These are phyloP conservation scores for Setomelanomma holmii DNA, from an alignment of 2,329 filamentous ascomycete genomes.

Conservation along the genomic window DNA sequence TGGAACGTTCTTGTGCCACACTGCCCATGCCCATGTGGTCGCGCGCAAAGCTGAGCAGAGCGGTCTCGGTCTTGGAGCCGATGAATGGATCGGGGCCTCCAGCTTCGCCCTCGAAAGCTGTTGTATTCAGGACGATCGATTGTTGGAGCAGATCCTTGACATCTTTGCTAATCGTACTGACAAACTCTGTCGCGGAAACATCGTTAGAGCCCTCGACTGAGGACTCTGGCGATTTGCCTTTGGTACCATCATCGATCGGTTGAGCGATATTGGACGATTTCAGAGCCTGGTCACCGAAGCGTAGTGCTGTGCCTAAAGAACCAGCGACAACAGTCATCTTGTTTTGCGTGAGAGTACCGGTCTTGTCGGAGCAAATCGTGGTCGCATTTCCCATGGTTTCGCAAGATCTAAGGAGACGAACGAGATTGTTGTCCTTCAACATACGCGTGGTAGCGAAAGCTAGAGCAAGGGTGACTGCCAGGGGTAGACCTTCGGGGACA, in stretches of 20 bases:
- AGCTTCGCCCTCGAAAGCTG: constrained; percentile 52
- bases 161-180: constrained; percentile 58
- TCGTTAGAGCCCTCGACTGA: constrained; percentile 53
- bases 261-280: constrained; percentile 24
- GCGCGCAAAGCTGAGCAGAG: constrained; percentile 72
- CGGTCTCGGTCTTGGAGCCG: constrained; percentile 80
- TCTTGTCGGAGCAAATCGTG: constrained; percentile 75
- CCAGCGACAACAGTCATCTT: constrained; percentile 72
- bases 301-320: constrained; percentile 66
- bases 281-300: constrained; percentile 59
- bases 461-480: constrained; percentile 72
- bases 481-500: constrained; percentile 70
- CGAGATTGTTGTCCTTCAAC: constrained; percentile 73
- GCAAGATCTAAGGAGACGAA: constrained; percentile 71
- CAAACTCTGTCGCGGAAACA: constrained; percentile 62
- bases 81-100: constrained; percentile 63
- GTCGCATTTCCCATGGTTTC: constrained; percentile 77
- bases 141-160: constrained; percentile 66
- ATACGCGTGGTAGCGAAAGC: constrained; percentile 73
- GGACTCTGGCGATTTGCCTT: constrained; percentile 42
- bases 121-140: constrained; percentile 56
- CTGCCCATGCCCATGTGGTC: constrained; percentile 70
- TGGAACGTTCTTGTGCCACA: constrained; percentile 67
- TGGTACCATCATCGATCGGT: constrained; percentile 35
- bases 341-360: constrained; percentile 52